A percentile compares a stretch with the other conserved stretches of the same genome.
Conservation (phyloP, 371 early-diverging fungal genomes). For the Blastocladiella emersonii region DNA sequence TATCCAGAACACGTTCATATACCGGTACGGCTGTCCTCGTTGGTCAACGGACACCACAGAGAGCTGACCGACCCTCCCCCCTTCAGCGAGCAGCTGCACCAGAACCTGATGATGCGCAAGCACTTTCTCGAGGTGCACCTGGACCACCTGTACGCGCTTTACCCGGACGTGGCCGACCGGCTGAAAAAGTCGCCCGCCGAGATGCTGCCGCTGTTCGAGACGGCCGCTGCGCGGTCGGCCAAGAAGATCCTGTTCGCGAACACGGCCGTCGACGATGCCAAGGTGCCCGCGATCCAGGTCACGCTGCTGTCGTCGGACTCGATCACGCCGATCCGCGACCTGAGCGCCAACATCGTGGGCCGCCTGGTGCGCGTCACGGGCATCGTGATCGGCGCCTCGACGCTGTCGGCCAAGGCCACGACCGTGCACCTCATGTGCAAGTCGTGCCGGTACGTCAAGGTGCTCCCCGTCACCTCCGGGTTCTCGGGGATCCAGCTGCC, state of each 20-base stretch:
- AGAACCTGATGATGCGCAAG: conserved; percentile 58
- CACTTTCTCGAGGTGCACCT: conserved; percentile 72
- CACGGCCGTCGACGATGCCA: conserved; percentile 20
- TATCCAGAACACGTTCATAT: conserved; percentile 51
- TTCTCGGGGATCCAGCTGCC: conserved; percentile 80
- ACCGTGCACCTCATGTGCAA: conserved; percentile 95
- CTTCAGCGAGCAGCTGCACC: conserved; percentile 74
- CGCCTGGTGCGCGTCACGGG: conserved; percentile 81
- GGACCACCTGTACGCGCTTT: conserved; percentile 61
- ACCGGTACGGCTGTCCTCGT: conserved; percentile 31
- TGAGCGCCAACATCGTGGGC: conserved; percentile 30
- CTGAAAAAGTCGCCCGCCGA: conserved; percentile 63
- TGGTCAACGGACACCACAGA: neutral
- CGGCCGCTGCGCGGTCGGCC: conserved; percentile 56
- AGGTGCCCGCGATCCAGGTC: conserved; percentile 66
- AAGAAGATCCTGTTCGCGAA: conserved; percentile 45
- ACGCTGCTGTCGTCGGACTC: conserved; percentile 51
- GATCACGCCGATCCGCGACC: conserved; percentile 57
- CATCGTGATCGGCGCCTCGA: conserved; percentile 71
- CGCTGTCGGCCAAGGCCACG: conserved; percentile 55
- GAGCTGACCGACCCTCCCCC: too few species aligned
- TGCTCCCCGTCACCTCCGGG: conserved; percentile 86
- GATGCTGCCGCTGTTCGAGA: conserved; percentile 79
- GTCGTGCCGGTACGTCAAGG: conserved; percentile 92
- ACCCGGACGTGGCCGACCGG: conserved; percentile 65